Evolutionary conservation across 768 basidiomycete species (phyloP), one percentile per base, ranked within the genome.

Genomic region (Leccinum fibrillosum): DNA sequence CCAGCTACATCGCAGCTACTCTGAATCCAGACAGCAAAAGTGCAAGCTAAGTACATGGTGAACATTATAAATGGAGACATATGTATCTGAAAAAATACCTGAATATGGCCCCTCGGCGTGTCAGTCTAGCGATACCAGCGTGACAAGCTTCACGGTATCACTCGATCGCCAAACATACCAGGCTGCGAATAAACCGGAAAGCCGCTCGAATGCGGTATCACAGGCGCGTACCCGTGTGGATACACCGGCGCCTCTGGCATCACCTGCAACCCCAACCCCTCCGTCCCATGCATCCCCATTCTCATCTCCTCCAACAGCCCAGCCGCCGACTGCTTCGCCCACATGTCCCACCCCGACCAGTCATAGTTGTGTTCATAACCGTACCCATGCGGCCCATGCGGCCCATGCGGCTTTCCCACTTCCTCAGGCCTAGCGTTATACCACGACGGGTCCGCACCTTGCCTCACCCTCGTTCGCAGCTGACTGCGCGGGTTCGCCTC

Each of bases 401-500:
- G 15, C 37, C 39, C 39, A 42, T 42, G 17, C 2, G 48, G 64
- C 45, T 17, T 35, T 15, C 54, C 49, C 45, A 23, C 17, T 15
- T 42, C 28, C 28, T 59, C 60, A 3, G 66, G 63, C 3, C 62
- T 50, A 2, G 34, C 8, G 23, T 69, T 71, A 28, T 72, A 72
- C 71, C 71, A 72, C 21, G 70, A 69, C 30, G 72, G 63, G 5
- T 70, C 66, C 9, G 61, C 54, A 15, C 59, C 68, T 25, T 57
- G 56, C 4, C 58, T 52, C 35, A 60, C 32, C 34, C 17, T 47
- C 39, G 17, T 47, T 15, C 63, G 66, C 47, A 63, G 21, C 59
- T 50, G 60, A 37, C 61, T 61, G 10, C 72, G 63, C 10, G 61
- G 60, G 2, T 56, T 69, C 35, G 49, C 26, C 2, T 75, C 75